Percentiles rank a stretch among this genome's conserved stretches.
Conservation (phyloP, 139 green algal genomes). For the Raphidocelis subcapitata region DNA sequence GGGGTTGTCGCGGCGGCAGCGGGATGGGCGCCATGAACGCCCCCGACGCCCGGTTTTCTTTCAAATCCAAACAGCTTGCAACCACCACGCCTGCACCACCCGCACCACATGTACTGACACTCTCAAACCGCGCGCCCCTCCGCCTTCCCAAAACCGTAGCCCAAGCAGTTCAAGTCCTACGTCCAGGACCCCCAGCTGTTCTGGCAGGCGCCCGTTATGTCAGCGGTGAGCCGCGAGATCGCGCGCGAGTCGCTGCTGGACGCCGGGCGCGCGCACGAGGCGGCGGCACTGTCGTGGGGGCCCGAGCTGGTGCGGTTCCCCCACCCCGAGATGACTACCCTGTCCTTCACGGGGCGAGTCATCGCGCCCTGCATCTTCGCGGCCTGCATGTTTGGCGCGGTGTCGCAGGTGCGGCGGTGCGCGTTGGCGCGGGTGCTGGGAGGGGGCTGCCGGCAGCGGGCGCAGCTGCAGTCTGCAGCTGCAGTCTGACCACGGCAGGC, state of each 20-base stretch:
- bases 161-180: slow-evolving; percentile 64
- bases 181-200: slow-evolving; percentile 69
- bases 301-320: slow-evolving; percentile 59
- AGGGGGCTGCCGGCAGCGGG: not conserved
- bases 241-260: slow-evolving; percentile 42
- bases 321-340: slow-evolving; percentile 70
- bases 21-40: too few relatives aligned
- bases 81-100: too few relatives aligned
- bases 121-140: too few relatives aligned
- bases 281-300: slow-evolving; percentile 36
- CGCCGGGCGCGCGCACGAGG: not conserved
- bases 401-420: slow-evolving; percentile 36
- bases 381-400: slow-evolving; percentile 91
- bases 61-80: too few relatives aligned
- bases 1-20: too few relatives aligned
- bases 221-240: slow-evolving; percentile 70
- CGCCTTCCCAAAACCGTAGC: not conserved
- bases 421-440: not conserved
- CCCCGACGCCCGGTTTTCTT: too few relatives aligned
- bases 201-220: slow-evolving; percentile 71
- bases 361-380: slow-evolving; percentile 93
- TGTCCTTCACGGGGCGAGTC: slow-evolving; percentile 64
- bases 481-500: too few relatives aligned
- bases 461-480: not conserved
- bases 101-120: too few relatives aligned